A percentile compares a stretch with the other conserved stretches of the same genome.
Evolutionary conservation across 306 rosid genomes (phyloP).

Genomic region (Senna siamea): DNA sequence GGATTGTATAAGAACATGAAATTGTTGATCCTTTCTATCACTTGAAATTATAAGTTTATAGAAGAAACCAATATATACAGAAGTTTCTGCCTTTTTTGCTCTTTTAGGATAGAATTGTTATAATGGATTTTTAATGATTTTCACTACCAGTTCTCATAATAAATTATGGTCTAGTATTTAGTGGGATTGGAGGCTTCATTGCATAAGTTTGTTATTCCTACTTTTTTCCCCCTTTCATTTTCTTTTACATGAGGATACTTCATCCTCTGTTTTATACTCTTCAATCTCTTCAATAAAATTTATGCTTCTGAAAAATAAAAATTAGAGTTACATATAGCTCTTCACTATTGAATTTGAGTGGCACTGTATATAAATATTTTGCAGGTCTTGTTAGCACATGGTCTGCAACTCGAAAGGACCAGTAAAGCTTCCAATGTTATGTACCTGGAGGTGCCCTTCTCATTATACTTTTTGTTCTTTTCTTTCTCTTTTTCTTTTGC

Average conservation of each 20-base stretch:
- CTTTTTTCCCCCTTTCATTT: too few species aligned
- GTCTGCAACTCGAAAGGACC: conserved; percentile 87
- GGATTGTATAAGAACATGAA: too few species aligned
- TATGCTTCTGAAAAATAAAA: neutral
- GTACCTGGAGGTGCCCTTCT: conserved; percentile 61
- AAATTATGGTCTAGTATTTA: too few species aligned
- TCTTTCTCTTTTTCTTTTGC: neutral
- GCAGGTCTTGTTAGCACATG: conserved; percentile 79
- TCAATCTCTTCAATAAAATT: neutral
- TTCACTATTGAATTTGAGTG: neutral
- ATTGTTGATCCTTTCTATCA: too few species aligned
- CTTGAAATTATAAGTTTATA: too few species aligned
- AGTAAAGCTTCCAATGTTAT: conserved; percentile 64
- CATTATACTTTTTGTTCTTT: neutral
- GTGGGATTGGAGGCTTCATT: too few species aligned
- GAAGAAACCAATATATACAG: too few species aligned
- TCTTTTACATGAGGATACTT: conserved; percentile 26
- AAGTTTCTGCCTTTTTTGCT: too few species aligned
- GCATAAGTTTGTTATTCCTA: too few species aligned
- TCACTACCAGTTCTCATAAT: too few species aligned
- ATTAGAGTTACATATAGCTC: neutral
- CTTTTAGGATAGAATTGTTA: too few species aligned
- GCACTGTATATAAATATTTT: conserved; percentile 7
- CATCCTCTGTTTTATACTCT: conserved; percentile 9
- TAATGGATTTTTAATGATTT: too few species aligned